Conservation (phyloP, 1,284 basidiomycete genomes). For the Volvariella volvacea region DNA sequence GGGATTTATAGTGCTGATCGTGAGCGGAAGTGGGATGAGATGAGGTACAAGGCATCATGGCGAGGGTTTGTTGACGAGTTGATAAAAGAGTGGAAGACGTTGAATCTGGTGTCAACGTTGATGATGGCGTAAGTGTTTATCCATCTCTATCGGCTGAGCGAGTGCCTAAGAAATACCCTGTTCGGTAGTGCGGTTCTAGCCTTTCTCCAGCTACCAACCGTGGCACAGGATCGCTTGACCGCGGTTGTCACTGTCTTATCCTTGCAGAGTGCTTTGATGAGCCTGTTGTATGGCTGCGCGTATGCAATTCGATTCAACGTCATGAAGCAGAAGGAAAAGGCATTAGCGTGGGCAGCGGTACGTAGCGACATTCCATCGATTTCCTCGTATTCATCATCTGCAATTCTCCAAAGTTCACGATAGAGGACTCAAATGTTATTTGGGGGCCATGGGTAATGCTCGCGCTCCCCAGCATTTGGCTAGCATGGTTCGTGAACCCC, state of each 20-base stretch:
- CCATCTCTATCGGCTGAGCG: conserved; percentile 5
- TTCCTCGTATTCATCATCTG: not conserved
- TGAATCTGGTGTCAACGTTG: conserved; percentile 35
- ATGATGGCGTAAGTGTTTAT: conserved; percentile 23
- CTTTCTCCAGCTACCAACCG: conserved; percentile 49
- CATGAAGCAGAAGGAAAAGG: conserved; percentile 58
- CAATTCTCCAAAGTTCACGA: conserved; percentile 27
- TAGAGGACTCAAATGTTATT: conserved; percentile 29
- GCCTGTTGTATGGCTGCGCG: conserved; percentile 54
- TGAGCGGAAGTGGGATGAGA: no score
- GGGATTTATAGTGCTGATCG: no score
- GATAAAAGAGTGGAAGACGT: conserved; percentile 36
- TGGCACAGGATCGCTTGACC: conserved; percentile 45
- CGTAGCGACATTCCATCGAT: conserved; percentile 10
- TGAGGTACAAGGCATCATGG: conserved; percentile 18
- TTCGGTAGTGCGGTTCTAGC: conserved; percentile 50
- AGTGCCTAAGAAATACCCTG: not conserved
- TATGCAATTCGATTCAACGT: conserved; percentile 58
- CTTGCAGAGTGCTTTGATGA: conserved; percentile 53
- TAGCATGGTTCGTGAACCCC: conserved; percentile 23
- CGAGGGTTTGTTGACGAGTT: conserved; percentile 35
- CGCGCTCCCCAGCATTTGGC: conserved; percentile 45
- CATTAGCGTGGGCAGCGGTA: conserved; percentile 58
- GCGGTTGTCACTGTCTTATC: conserved; percentile 49
- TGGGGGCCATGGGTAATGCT: conserved; percentile 65